Conservation (phyloP, 139 green algal species). For the Chlamydomonas applanata region DNA sequence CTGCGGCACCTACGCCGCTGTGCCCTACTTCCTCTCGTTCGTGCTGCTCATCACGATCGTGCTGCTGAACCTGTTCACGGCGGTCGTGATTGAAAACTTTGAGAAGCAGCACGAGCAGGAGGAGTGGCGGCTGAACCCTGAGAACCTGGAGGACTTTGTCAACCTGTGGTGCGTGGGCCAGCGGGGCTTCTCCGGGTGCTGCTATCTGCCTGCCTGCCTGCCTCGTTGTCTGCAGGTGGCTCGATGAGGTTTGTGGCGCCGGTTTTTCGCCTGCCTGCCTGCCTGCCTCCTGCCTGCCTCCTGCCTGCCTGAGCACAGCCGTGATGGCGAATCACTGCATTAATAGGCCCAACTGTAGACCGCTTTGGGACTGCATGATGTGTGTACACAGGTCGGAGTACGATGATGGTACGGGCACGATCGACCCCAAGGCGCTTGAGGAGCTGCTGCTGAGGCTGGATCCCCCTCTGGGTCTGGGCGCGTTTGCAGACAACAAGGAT, state of each 20-base stretch:
- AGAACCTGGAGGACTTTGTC: conserved; percentile 62
- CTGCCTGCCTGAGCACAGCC: too few species aligned
- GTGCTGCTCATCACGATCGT: conserved; percentile 64
- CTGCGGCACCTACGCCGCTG: conserved; percentile 44
- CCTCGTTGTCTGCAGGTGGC: too few species aligned
- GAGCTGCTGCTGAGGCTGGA: conserved; percentile 53
- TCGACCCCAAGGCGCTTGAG: conserved; percentile 57
- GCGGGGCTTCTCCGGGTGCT: conserved; percentile 74
- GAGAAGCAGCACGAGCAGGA: conserved; percentile 62
- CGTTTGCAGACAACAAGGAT: conserved; percentile 50
- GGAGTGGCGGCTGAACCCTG: conserved; percentile 2
- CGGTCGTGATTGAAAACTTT: conserved; percentile 72
- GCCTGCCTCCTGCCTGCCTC: too few species aligned
- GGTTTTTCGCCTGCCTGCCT: too few species aligned
- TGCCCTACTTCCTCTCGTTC: conserved; percentile 67
- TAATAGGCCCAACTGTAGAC: too few species aligned
- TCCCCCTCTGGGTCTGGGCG: conserved; percentile 63
- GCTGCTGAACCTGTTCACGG: conserved; percentile 70
- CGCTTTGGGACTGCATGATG: too few species aligned
- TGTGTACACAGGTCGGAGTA: conserved; percentile 43
- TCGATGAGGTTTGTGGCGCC: too few species aligned
- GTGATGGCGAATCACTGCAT: too few species aligned
- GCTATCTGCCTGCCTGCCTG: too few species aligned
- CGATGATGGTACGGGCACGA: conserved; percentile 66
- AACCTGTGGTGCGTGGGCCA: conserved; percentile 57